These are phyloP conservation scores for Fusarium falciforme DNA, from an alignment of 2,329 filamentous ascomycete genomes.

Conservation along the genomic window DNA sequence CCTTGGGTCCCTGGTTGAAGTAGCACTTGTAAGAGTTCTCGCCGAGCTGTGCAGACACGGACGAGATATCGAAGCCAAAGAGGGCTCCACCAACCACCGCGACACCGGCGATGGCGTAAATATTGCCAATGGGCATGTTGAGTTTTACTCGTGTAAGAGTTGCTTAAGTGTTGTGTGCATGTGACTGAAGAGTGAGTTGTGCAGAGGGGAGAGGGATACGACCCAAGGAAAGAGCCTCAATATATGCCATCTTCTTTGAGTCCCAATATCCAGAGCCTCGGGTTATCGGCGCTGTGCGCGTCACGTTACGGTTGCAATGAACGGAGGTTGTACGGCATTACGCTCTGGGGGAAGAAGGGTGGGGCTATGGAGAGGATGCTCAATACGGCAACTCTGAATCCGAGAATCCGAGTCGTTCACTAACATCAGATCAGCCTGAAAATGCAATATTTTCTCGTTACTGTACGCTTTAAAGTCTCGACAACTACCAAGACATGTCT, in stretches of 20 bases:
- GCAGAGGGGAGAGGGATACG: neutral
- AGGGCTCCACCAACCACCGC: slow-evolving; percentile 40
- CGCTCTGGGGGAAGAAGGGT: slow-evolving; percentile 23
- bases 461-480: neutral
- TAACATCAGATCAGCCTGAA: neutral
- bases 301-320: slow-evolving; percentile 11
- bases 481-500: neutral
- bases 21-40: slow-evolving; percentile 53
- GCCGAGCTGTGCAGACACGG: slow-evolving; percentile 41
- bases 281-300: neutral
- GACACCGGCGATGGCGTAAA: slow-evolving; percentile 41
- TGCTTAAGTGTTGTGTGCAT: neutral
- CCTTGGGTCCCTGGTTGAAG: slow-evolving; percentile 51
- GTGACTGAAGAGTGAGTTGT: neutral
- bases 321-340: slow-evolving; percentile 2
- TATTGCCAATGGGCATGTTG: slow-evolving; percentile 39
- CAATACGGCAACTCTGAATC: neutral
- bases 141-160: neutral
- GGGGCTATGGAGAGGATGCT: neutral
- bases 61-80: slow-evolving; percentile 42
- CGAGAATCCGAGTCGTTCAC: neutral
- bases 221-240: neutral
- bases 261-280: neutral
- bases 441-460: neutral
- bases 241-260: slow-evolving; percentile 14